A percentile compares a stretch with the other conserved stretches of the same genome.
Evolutionary conservation across 148 eudicot species (phyloP).

Genomic region (Cornus controversa): DNA sequence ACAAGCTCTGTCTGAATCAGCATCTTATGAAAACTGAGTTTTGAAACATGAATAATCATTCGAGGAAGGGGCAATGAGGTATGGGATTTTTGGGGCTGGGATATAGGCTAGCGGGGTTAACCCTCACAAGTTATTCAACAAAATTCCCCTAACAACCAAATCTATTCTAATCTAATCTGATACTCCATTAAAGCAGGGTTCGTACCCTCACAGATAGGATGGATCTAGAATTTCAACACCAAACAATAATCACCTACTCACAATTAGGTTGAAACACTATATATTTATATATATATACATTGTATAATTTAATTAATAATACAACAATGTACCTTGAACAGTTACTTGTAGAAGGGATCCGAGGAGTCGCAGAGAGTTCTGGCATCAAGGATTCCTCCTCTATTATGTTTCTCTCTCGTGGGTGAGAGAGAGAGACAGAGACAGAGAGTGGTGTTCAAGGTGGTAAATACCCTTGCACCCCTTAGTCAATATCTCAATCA

Average conservation of each 20-base stretch:
- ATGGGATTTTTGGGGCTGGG: background rate
- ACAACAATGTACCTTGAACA: background rate
- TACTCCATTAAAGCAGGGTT: slow-evolving; percentile 1
- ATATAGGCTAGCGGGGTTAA: background rate
- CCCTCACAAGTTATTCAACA: background rate
- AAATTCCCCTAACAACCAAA: background rate
- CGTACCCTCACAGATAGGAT: background rate
- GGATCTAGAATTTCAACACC: background rate
- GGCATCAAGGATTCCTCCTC: background rate
- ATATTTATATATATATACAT: too few relatives aligned
- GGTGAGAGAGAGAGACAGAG: background rate
- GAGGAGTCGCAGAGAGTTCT: background rate
- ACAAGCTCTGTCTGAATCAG: background rate
- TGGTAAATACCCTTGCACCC: too few relatives aligned
- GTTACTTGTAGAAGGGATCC: background rate
- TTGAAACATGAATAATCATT: background rate
- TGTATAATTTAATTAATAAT: too few relatives aligned
- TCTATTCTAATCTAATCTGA: background rate
- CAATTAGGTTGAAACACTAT: background rate
- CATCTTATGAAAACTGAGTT: background rate
- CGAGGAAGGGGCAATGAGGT: background rate
- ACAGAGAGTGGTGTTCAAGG: too few relatives aligned
- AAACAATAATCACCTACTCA: background rate
- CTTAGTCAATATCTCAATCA: too few relatives aligned
- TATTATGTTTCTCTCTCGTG: background rate